These are phyloP conservation scores for Boeremia exigua DNA, from an alignment of 2,329 filamentous ascomycete species.

Conservation along the genomic window DNA sequence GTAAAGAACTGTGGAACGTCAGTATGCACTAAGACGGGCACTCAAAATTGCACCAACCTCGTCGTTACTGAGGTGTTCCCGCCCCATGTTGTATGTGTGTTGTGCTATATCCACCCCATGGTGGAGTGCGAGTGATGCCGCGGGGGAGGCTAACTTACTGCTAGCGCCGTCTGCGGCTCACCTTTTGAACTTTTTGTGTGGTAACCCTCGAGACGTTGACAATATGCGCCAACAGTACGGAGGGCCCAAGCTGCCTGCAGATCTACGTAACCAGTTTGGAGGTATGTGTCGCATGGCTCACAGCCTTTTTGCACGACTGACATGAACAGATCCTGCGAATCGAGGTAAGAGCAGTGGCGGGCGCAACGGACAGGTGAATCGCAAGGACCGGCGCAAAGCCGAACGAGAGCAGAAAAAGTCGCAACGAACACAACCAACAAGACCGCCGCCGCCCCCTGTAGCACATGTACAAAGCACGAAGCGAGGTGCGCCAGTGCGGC, in stretches of 20 bases:
- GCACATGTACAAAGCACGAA: conserved; percentile 26
- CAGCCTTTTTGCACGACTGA: conserved; percentile 6
- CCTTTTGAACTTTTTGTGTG: conserved; percentile 38
- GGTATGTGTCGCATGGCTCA: conserved; percentile 21
- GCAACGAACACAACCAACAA: conserved; percentile 38
- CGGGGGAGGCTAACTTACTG: conserved; percentile 23
- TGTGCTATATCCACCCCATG: conserved; percentile 28
- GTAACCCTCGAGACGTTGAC: conserved; percentile 20
- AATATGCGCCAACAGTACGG: conserved; percentile 48
- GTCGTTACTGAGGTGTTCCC: conserved; percentile 65
- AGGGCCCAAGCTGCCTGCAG: conserved; percentile 55
- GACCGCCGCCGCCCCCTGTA: conserved; percentile 6
- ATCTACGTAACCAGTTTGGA: conserved; percentile 54
- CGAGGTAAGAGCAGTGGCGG: conserved; percentile 30
- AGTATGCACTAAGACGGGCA: background rate
- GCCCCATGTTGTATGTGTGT: conserved; percentile 50
- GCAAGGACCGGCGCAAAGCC: conserved; percentile 72
- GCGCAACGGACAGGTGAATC: conserved; percentile 43
- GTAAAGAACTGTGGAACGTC: conserved; percentile 69
- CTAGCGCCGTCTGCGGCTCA: conserved; percentile 22
- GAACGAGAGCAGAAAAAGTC: conserved; percentile 68
- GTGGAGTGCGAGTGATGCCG: conserved; percentile 23
- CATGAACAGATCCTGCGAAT: conserved; percentile 35
- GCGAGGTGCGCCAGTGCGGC: conserved; percentile 24
- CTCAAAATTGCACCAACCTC: conserved; percentile 58